A percentile compares a stretch with the other conserved stretches of the same genome.
These are phyloP conservation scores for Tuber melanosporum DNA, from an alignment of 495 filamentous ascomycete genomes.

Conservation along the genomic window DNA sequence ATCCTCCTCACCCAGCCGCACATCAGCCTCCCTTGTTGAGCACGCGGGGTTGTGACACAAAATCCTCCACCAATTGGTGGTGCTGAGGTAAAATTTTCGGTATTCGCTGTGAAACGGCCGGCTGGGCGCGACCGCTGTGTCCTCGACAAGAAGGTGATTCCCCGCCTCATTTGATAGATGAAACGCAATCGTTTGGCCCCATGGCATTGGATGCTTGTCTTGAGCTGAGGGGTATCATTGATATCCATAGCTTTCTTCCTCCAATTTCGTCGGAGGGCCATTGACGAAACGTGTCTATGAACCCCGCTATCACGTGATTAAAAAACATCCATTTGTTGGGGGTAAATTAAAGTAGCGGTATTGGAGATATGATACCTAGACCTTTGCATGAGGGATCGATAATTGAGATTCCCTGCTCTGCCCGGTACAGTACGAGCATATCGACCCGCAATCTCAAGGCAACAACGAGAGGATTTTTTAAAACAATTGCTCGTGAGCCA, in stretches of 20 bases:
- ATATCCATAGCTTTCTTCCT: not conserved
- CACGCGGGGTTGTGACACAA: conserved; percentile 1
- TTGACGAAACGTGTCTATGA: not conserved
- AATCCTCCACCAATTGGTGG: not conserved
- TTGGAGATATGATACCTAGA: not conserved
- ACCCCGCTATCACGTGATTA: not conserved
- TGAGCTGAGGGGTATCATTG: not conserved
- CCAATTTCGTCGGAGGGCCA: not conserved
- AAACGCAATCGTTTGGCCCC: not conserved
- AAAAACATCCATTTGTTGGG: not conserved
- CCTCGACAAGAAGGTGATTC: not conserved
- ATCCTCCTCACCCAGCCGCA: not conserved
- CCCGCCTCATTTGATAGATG: not conserved
- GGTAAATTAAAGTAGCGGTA: not conserved
- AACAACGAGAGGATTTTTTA: not conserved
- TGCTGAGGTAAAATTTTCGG: not conserved
- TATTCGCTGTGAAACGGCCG: not conserved
- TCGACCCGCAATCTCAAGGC: not conserved
- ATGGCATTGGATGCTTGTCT: not conserved
- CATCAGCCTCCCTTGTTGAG: not conserved
- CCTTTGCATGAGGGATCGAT: not conserved
- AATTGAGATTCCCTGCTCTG: not conserved
- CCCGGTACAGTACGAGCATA: not conserved
- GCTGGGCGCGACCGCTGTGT: not conserved
- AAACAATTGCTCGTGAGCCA: not conserved